Conservation (phyloP, 805 yeast species). For the Wickerhamiella slavikovae region DNA sequence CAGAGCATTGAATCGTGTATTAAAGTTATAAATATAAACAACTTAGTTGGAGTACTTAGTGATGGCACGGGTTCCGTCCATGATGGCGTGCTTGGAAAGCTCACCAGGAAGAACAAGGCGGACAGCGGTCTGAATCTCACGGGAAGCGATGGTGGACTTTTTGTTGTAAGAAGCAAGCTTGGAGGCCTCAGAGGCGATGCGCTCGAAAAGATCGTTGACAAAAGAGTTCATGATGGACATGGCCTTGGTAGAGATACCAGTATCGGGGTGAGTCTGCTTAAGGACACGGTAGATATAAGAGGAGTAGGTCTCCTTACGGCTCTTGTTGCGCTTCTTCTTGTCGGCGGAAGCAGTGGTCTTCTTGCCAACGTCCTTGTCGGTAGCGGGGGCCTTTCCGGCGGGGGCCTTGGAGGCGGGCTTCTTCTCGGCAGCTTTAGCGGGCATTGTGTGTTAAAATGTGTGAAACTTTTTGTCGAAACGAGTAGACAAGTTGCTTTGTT, state of each 20-base stretch:
- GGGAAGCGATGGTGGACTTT: conserved; percentile 92
- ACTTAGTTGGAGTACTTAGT: conserved; percentile 69
- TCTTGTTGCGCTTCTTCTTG: conserved; percentile 79
- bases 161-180: conserved; percentile 97
- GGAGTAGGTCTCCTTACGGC: conserved; percentile 95
- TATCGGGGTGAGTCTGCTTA: conserved; percentile 98
- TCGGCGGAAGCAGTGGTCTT: conserved; percentile 75
- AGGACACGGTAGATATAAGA: conserved; percentile 96
- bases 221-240: conserved; percentile 98
- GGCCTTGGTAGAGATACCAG: conserved; percentile 97
- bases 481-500: conserved; percentile 6
- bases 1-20: neutral
- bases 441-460: conserved; percentile 16
- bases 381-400: conserved; percentile 87
- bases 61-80: conserved; percentile 97
- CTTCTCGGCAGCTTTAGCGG: conserved; percentile 36
- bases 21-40: conserved; percentile 8
- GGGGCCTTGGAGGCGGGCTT: conserved; percentile 35
- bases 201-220: conserved; percentile 93
- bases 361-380: conserved; percentile 80
- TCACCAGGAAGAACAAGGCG: conserved; percentile 97
- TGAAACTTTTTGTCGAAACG: conserved; percentile 15
- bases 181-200: conserved; percentile 95
- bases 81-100: conserved; percentile 94
- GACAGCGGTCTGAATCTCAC: conserved; percentile 97